Evolutionary conservation across 1,139 yeast genomes (phyloP), one percentile per base, ranked within the genome.

Genomic region (Arxiozyma bovina): DNA sequence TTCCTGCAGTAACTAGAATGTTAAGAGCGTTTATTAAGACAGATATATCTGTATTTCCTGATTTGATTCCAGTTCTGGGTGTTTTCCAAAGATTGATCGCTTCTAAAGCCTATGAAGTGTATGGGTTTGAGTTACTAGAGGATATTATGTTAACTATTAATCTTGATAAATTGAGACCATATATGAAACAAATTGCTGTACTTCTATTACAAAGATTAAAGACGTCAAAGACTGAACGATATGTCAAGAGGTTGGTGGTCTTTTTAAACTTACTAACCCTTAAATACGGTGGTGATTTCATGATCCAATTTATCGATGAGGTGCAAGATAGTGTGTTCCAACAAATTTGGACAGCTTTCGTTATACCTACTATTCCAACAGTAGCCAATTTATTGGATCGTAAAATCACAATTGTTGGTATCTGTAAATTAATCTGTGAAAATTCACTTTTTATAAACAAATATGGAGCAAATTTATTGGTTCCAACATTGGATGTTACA

Each of bases 51-150:
- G 72, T 76, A 0, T 85, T 83, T 60, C 69, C 74, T 8, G 74
- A 74, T 51, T 70, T 91, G 53, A 80, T 86, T 42, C 96, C 98
- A 4, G 79, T 94, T 44, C 75, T 94, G 53, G 99, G 99, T 49
- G 96, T 94, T n/a, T 94, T 89, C 76, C 99, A 94, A 73, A 90
- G 91, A 67, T 76, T 94, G 58, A 82, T 93, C 53, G 83, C 97
- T 0, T 88, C 97, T 0, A 87, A 85, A 63, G 79, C 81, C 20
- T 86, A 89, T 64, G 98, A 93, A 63, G 71, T 73, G 45, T 79
- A 82, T 64, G 98, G 98, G 2, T 85, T 94, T 67, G 97, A 93
- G 57, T 74, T 94, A 50, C 72, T 94, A 50, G 93, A 87, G 67
- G 74, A 79, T 9, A 82, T 94, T 49, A 70, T 91, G 54, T 67